Base-by-base conservation (phyloP, 345 rosid species). In the Sisymbrium altissimum region DNA sequence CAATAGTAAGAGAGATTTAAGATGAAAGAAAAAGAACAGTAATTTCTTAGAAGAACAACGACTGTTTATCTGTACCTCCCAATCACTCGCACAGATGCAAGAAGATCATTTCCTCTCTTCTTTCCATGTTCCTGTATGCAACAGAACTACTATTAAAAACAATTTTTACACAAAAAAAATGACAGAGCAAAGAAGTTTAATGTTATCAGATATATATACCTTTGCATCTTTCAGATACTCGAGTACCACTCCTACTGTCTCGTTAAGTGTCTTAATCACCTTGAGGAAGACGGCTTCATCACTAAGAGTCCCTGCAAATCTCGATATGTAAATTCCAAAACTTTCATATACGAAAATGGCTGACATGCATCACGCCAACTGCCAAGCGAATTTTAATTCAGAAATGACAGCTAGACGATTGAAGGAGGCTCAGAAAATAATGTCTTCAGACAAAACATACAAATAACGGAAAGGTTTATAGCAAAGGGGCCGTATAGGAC, bases 181-280 rank as follows among this genome's bases (percentile, higher is more conserved):
- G 48, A 74, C 64, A 70, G 21, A 9, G 52, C 39, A 44, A 55
- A 30, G 60, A 64, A 57, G 60, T 71, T 73, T 25, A 12, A 27
- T 18, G 32, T 48, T 48, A 15, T 50, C 11, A 18, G 49, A 40
- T 29, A 36, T 54, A n/a, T n/a, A 64, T 65, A 91, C 98, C 96
- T 89, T 88, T 64, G 97, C 90, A 82, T 94, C 98, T 81, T 86
- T 74, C 55, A 94, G 80, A 74, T 88, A 89, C 75, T 87, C 96
- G 36, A 94, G 81, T 67, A 94, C 91, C 61, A 81, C 86, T 40
- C 73, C 78, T 33, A 84, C 72, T 13, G 89, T 91, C 84, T 91
- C 85, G 58, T 88, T 81, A 61, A 94, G 88, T 64, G 85, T 91
- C 41, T 85, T 83, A 70, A 89, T 84, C 79, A 88, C 83, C 80